phyloP scores from a whole-genome alignment of 345 rosid genomes.

The Murraya paniculata region DNA sequence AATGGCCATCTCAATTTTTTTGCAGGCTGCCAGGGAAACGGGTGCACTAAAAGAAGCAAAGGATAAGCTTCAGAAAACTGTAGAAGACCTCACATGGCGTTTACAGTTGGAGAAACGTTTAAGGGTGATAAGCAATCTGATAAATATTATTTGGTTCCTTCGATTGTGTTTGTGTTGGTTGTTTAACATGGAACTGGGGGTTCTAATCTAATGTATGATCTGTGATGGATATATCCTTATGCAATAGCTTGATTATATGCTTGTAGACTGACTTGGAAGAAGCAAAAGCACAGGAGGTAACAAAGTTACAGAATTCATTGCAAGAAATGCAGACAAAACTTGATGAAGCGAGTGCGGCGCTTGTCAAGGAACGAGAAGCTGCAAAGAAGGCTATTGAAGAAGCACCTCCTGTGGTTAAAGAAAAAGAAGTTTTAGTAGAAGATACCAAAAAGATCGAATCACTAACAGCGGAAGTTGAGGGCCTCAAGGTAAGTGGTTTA shows the following conservation, averaged over 20 bases:
- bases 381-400: constrained; percentile 53
- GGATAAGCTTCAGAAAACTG: constrained; percentile 68
- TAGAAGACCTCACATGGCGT: constrained; percentile 78
- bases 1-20: constrained; percentile 4
- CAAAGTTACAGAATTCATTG: constrained; percentile 46
- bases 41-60: constrained; percentile 81
- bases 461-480: constrained; percentile 52
- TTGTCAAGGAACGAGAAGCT: constrained; percentile 54
- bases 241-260: neutral
- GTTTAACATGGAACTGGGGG: neutral
- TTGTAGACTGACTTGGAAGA: constrained; percentile 64
- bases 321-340: constrained; percentile 53
- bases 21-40: constrained; percentile 71
- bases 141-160: neutral
- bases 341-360: constrained; percentile 52
- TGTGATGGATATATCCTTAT: constrained; percentile 6
- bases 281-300: constrained; percentile 51
- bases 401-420: constrained; percentile 56
- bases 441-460: constrained; percentile 54
- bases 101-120: constrained; percentile 65
- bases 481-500: constrained; percentile 44
- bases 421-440: constrained; percentile 62
- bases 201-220: constrained; percentile 10
- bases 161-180: constrained; percentile 1
- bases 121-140: constrained; percentile 39